Evolutionary conservation across 345 rosid species (phyloP).

Genomic region (Lepidium didymum): DNA sequence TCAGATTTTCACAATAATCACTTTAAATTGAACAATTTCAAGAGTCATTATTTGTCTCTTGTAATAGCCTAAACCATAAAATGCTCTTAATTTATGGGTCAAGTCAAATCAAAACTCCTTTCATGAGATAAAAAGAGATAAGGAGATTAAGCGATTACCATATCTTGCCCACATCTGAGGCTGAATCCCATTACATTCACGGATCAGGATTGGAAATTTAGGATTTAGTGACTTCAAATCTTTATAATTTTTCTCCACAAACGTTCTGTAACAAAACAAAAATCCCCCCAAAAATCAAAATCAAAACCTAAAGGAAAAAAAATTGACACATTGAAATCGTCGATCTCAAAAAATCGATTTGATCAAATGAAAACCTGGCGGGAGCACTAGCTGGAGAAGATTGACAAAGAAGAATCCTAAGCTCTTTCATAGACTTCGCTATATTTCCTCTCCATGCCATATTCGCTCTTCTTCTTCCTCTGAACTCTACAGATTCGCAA

Average conservation of each 20-base stretch:
- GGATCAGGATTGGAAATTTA: constrained; percentile 73
- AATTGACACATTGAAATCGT: background rate
- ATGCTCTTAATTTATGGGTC: background rate
- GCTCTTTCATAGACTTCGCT: constrained; percentile 46
- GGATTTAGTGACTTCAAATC: constrained; percentile 86
- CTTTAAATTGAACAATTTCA: background rate
- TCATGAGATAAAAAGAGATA: background rate
- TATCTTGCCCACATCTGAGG: constrained; percentile 99
- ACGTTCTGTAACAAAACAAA: constrained; percentile 35
- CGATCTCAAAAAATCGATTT: background rate
- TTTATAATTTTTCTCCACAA: constrained; percentile 82
- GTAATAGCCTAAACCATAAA: background rate
- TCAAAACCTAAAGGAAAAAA: background rate
- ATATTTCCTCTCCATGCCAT: constrained; percentile 46
- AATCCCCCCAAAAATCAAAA: background rate
- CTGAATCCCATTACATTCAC: constrained; percentile 69
- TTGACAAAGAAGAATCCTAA: constrained; percentile 68
- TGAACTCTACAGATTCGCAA: background rate
- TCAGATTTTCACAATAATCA: background rate
- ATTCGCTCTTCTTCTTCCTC: background rate
- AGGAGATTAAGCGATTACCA: constrained; percentile 36
- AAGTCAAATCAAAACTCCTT: background rate
- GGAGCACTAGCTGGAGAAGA: constrained; percentile 62
- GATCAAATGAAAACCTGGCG: constrained; percentile 39
- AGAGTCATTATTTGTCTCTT: background rate